Base-by-base conservation (phyloP, 805 yeast species). In the Kregervanrija delftensis region DNA sequence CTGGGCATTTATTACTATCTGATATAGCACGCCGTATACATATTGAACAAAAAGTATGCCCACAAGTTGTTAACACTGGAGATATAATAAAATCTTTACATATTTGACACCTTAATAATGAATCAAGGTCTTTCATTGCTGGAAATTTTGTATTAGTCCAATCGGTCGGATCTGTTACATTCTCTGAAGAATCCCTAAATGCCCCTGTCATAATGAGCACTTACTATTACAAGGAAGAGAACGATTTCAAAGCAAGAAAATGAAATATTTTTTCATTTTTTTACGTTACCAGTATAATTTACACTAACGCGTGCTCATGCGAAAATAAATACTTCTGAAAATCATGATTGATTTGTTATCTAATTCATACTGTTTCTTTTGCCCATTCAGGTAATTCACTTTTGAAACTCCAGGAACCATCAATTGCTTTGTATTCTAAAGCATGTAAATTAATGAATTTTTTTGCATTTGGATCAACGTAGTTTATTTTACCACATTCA, bases 1-100 rank as follows among this genome's bases (percentile, higher is more conserved):
- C 64, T 0, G 97, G 96, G 57, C 97, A 90, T 47, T 72, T 67
- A 14, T 75, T 73, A 30, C 74, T 76, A 34, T 63, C 63, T n/a
- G 78, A 66, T 35, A 90, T 64, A 50, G 83, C 78, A 49, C 83
- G 76, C 46, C 96, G 70, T 30, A 90, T 85, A 60, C 98, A 90
- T 11, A 81, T 71, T 0, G 96, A 86, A 63, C 98, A 90, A 60
- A 88, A 90, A 1, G 90, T 81, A 61, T 90, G 97, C 33, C 86
- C 83, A 67, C 98, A 90, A 2, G 83, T 74, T 1, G 96, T 86
- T 37, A 84, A 65, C 33, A 87, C 86, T 1, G 98, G 96, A 0
- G 90, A 85, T 31, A 66, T 73, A 44, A 86, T 69, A 50, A 83
- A 77, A 48, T 88, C 96, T 55, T 89, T 86, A 63, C 98, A 90